These are phyloP conservation scores for Coffea humblotiana DNA, from an alignment of 305 asterid species.

Conservation along the genomic window DNA sequence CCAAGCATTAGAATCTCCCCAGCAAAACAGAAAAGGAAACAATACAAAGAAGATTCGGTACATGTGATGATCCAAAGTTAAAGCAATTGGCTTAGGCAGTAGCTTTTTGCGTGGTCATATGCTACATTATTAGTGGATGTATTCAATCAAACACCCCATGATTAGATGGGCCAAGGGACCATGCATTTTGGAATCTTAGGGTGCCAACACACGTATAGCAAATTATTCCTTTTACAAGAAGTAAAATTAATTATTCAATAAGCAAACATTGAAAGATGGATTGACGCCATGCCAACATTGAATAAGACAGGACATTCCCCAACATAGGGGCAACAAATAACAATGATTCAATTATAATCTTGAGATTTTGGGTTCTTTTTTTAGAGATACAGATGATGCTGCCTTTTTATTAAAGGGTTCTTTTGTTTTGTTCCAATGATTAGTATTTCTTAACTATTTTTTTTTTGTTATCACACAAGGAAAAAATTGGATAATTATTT, in stretches of 20 bases:
- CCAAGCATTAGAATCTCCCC: too few species aligned
- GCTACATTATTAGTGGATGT: background rate
- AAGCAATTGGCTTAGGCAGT: background rate
- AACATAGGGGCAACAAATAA: background rate
- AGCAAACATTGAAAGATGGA: background rate
- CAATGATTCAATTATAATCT: background rate
- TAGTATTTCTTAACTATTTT: background rate
- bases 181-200: background rate
- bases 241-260: background rate
- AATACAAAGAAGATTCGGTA: background rate
- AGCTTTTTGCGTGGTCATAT: conserved; percentile 3
- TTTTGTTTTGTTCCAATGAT: background rate
- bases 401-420: background rate
- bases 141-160: background rate
- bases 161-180: conserved; percentile 2
- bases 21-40: too few species aligned
- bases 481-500: background rate
- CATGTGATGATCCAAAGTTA: background rate
- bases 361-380: background rate
- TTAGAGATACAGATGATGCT: background rate
- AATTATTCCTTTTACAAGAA: background rate
- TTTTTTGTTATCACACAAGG: background rate
- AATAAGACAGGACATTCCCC: background rate
- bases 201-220: background rate
- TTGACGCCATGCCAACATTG: background rate